These are phyloP conservation scores for Penicillium roqueforti DNA, from an alignment of 495 filamentous ascomycete species.

Conservation along the genomic window DNA sequence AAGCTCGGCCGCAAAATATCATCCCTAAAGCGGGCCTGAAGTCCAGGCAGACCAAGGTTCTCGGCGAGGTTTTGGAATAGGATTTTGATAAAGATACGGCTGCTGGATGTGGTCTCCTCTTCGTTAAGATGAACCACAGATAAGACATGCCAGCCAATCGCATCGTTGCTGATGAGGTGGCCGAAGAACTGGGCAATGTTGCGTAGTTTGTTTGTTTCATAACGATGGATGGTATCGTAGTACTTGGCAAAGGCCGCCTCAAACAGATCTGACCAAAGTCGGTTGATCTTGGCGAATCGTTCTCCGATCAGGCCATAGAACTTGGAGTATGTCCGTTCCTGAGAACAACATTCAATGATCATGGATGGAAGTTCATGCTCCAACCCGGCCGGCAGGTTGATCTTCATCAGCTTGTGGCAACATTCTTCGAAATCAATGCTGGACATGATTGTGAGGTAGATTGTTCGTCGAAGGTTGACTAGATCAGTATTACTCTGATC, in stretches of 20 bases:
- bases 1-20: constrained; percentile 73
- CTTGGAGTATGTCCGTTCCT: constrained; percentile 93
- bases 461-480: constrained; percentile 86
- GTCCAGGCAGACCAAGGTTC: constrained; percentile 73
- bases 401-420: constrained; percentile 90
- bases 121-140: constrained; percentile 85
- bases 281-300: constrained; percentile 89
- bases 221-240: constrained; percentile 95
- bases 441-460: constrained; percentile 97
- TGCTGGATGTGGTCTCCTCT: constrained; percentile 91
- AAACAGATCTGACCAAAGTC: constrained; percentile 89
- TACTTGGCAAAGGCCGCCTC: constrained; percentile 85
- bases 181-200: constrained; percentile 96
- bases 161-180: constrained; percentile 80
- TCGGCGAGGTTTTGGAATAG: constrained; percentile 90
- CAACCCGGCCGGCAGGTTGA: constrained; percentile 80
- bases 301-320: constrained; percentile 95
- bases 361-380: constrained; percentile 91
- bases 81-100: constrained; percentile 97
- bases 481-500: constrained; percentile 95
- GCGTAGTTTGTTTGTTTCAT: constrained; percentile 87
- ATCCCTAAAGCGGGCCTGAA: constrained; percentile 72
- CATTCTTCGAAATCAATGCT: constrained; percentile 93
- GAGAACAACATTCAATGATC: constrained; percentile 93
- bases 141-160: constrained; percentile 87